These are phyloP conservation scores for Sugiyamaella valdiviana DNA, from an alignment of 805 yeast species.

Conservation along the genomic window DNA sequence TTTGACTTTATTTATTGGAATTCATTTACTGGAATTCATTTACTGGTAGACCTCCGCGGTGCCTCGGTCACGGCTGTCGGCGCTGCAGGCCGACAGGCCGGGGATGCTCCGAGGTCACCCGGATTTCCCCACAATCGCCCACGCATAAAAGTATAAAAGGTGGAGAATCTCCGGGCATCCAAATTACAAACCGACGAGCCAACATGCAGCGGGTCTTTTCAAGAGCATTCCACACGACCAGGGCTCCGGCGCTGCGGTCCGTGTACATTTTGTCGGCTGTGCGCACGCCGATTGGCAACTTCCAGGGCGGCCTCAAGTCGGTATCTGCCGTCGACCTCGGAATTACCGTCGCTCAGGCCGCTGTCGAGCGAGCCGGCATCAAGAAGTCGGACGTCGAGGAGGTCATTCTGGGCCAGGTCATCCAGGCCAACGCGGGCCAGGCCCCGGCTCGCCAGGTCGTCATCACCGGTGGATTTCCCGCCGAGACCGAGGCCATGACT, in stretches of 20 bases:
- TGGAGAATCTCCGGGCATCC: too few relatives aligned
- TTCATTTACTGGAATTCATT: too few relatives aligned
- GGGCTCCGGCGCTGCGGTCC: slow-evolving; percentile 19
- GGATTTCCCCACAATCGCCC: too few relatives aligned
- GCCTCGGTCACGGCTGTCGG: too few relatives aligned
- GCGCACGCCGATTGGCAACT: slow-evolving; percentile 92
- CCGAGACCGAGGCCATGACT: slow-evolving; percentile 76
- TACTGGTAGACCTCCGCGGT: too few relatives aligned
- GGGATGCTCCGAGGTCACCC: too few relatives aligned
- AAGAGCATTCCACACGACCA: slow-evolving; percentile 11
- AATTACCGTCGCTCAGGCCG: slow-evolving; percentile 78
- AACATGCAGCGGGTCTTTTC: slow-evolving; percentile 5
- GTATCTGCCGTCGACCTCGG: slow-evolving; percentile 76
- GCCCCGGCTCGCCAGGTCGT: slow-evolving; percentile 98
- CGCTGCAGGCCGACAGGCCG: too few relatives aligned
- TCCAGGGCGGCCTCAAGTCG: slow-evolving; percentile 74
- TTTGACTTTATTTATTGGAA: too few relatives aligned
- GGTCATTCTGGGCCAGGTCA: slow-evolving; percentile 81
- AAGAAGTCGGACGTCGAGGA: slow-evolving; percentile 75
- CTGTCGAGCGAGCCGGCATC: slow-evolving; percentile 73
- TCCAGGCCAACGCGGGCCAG: slow-evolving; percentile 90
- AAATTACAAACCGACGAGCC: too few relatives aligned
- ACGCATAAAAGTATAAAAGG: too few relatives aligned
- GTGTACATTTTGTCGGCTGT: slow-evolving; percentile 85
- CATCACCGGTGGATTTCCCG: slow-evolving; percentile 75